These are phyloP conservation scores for Colletotrichum camelliae DNA, from an alignment of 2,329 filamentous ascomycete genomes.

Conservation along the genomic window DNA sequence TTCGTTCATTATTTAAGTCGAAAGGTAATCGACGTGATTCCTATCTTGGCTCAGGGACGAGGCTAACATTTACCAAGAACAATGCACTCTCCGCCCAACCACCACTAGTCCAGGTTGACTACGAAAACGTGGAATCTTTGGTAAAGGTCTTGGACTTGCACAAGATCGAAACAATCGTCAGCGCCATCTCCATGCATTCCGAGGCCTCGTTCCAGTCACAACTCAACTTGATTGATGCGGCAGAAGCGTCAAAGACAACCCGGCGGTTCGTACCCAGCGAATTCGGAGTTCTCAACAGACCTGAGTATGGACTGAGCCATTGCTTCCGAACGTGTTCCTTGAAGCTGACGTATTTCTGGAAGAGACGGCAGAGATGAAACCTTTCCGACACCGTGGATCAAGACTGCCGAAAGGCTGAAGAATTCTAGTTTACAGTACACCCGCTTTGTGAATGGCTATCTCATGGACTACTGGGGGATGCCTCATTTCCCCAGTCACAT, in stretches of 20 bases:
- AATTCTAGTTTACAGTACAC: constrained; percentile 40
- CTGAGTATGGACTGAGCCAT: not conserved
- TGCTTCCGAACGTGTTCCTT: not conserved
- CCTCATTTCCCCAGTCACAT: constrained; percentile 42
- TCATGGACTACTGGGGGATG: constrained; percentile 50
- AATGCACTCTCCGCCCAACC: constrained; percentile 17
- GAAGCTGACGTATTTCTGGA: not conserved
- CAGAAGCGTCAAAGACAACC: constrained; percentile 39
- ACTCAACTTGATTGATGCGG: constrained; percentile 48
- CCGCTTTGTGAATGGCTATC: constrained; percentile 42
- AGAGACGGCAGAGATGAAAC: not conserved
- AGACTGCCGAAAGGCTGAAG: constrained; percentile 23
- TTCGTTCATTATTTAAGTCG: constrained; percentile 40
- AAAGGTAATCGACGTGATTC: not conserved
- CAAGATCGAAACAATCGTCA: constrained; percentile 49
- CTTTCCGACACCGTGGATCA: not conserved
- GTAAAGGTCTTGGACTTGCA: constrained; percentile 32
- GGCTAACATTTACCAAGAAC: not conserved
- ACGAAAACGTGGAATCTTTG: constrained; percentile 25
- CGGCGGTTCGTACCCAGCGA: constrained; percentile 48
- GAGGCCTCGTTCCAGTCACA: constrained; percentile 27
- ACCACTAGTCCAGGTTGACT: constrained; percentile 30
- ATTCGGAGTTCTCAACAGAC: constrained; percentile 35
- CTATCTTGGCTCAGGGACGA: not conserved
- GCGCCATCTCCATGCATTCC: constrained; percentile 35